These are phyloP conservation scores for Colletotrichum tamarilloi DNA, from an alignment of 2,329 filamentous ascomycete genomes.

Conservation along the genomic window DNA sequence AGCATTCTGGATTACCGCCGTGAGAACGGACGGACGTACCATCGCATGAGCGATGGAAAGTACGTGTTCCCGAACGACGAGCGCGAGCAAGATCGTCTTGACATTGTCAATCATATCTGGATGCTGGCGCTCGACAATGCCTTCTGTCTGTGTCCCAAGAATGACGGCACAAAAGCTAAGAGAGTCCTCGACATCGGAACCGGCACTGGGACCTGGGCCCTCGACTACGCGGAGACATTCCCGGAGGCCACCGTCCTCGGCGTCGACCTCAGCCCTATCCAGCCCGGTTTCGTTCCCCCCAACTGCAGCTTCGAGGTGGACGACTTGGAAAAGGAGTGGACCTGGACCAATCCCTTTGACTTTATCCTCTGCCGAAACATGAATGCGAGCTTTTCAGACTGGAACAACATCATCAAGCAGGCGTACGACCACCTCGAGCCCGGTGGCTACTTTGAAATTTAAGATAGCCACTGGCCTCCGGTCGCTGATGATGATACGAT, in stretches of 20 bases:
- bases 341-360: slow-evolving; percentile 42
- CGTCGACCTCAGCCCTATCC: slow-evolving; percentile 48
- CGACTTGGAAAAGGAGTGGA: slow-evolving; percentile 44
- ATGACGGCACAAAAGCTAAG: slow-evolving; percentile 29
- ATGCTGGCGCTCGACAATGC: slow-evolving; percentile 45
- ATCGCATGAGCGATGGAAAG: slow-evolving; percentile 40
- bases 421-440: slow-evolving; percentile 29
- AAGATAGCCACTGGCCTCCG: slow-evolving; percentile 39
- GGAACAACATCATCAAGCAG: slow-evolving; percentile 36
- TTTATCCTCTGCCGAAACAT: slow-evolving; percentile 49
- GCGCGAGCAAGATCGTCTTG: slow-evolving; percentile 37
- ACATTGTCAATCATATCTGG: slow-evolving; percentile 51
- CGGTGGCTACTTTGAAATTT: slow-evolving; percentile 29
- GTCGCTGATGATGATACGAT: slow-evolving; percentile 47
- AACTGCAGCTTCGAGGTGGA: slow-evolving; percentile 46
- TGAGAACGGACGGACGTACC: slow-evolving; percentile 36
- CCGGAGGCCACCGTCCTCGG: slow-evolving; percentile 37
- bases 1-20: slow-evolving; percentile 26
- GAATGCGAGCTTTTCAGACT: slow-evolving; percentile 42
- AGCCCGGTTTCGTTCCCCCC: slow-evolving; percentile 45
- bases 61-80: slow-evolving; percentile 43
- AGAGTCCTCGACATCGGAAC: slow-evolving; percentile 37
- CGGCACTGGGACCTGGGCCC: slow-evolving; percentile 32
- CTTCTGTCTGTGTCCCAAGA: slow-evolving; percentile 42
- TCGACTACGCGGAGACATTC: slow-evolving; percentile 26